Evolutionary conservation across 768 basidiomycete genomes (phyloP), one percentile per base, ranked within the genome.

Genomic region (Podaxis sp.): DNA sequence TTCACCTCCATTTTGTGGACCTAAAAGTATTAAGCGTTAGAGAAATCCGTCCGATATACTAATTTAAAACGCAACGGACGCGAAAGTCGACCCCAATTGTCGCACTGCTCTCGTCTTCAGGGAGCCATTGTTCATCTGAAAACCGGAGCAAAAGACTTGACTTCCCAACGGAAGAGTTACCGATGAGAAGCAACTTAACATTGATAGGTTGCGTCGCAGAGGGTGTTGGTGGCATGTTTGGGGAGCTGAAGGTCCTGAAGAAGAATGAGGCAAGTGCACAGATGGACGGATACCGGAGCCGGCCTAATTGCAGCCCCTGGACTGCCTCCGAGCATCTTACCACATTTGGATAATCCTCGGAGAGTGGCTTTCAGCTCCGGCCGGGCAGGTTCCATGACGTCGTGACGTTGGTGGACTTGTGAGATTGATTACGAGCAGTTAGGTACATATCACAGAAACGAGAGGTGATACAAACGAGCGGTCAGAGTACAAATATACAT

Each of bases 81-180:
- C 91, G 77, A 74, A 92, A 93, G 71, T 93, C 91, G 1, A 93
- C 91, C 7, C 91, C 87, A 67, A 91, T 92, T 25, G 90, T 93
- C 28, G 91, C 89, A 63, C 85, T 91, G 50, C 87, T 85, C 73
- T 95, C 93, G 69, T 95, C 94, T 71, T 93, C 90, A 5, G 91
- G 88, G 18, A 98, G 76, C 89, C 95, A 98, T 67, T 93, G 91
- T 74, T 96, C 91, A 70, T 98, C 95, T 2, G 95, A 95, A 78
- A 98, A 98, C n/a, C 96, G 84, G 7, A 98, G 77, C 3, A 98
- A 73, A 13, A 98, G 78, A 66, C 92, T 94, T 63, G 90, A 93
- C 79, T 95, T 92, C 66, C 96, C 96, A 14, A 98, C 96, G 3
- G 90, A 91, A 9, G 90, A 89, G 69, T 93, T 93, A 37, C 91